Conservation (phyloP, 2,329 filamentous ascomycete species). For the Lecanosticta acicola region DNA sequence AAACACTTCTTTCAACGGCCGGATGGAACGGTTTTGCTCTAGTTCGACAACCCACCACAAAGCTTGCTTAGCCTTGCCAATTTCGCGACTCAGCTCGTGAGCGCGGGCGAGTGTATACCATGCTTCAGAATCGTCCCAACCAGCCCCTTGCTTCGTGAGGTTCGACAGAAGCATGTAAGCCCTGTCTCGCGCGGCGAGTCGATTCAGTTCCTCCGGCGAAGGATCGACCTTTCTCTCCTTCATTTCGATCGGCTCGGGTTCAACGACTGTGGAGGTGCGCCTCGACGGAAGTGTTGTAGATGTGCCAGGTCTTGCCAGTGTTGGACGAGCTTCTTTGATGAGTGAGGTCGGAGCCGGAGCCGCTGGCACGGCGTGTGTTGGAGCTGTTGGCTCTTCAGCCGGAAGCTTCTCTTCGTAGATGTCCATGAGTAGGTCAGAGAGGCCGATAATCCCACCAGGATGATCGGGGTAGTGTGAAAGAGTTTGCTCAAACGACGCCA, state of each 20-base stretch:
- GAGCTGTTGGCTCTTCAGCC: constrained; percentile 51
- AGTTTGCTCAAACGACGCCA: constrained; percentile 74
- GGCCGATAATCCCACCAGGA: constrained; percentile 68
- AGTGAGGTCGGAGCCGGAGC: constrained; percentile 19
- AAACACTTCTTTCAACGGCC: constrained; percentile 62
- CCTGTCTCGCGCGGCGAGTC: constrained; percentile 82
- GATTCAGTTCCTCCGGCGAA: constrained; percentile 66
- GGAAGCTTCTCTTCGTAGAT: constrained; percentile 63
- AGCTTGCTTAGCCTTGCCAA: constrained; percentile 83
- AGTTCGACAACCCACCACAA: constrained; percentile 97
- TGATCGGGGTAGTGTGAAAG: constrained; percentile 77
- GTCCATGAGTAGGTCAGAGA: constrained; percentile 81
- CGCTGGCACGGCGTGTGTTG: constrained; percentile 26
- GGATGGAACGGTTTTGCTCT: constrained; percentile 75
- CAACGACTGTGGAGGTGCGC: constrained; percentile 12
- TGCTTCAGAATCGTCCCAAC: constrained; percentile 89
- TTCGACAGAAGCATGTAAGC: constrained; percentile 77
- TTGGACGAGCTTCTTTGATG: constrained; percentile 17
- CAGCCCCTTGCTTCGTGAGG: constrained; percentile 75
- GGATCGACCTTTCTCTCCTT: constrained; percentile 22
- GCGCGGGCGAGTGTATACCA: constrained; percentile 86
- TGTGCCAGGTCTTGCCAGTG: constrained; percentile 14
- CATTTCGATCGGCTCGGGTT: constrained; percentile 9
- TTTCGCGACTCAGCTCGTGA: constrained; percentile 79
- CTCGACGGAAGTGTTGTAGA: constrained; percentile 13